phyloP scores from a whole-genome alignment of 2,329 filamentous ascomycete species.

The Alternaria dauci region DNA sequence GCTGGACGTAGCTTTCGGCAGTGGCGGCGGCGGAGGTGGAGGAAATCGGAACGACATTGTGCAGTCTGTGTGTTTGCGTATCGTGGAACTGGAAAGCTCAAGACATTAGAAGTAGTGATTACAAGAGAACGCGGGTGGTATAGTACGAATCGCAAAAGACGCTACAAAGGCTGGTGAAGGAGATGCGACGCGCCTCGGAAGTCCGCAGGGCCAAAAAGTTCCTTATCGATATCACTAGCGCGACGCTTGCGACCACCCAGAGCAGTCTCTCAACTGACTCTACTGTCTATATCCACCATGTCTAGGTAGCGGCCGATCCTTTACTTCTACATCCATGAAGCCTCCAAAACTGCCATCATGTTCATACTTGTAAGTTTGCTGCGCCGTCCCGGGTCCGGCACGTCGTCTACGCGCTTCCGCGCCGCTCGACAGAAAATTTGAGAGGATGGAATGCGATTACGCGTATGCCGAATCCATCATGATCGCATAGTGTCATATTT shows the following conservation, averaged over 20 bases:
- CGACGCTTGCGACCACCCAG: slow-evolving; percentile 14
- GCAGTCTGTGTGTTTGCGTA: neutral
- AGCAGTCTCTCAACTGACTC: slow-evolving; percentile 11
- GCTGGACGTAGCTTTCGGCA: slow-evolving; percentile 44
- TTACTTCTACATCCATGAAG: slow-evolving; percentile 38
- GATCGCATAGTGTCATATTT: neutral
- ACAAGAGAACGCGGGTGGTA: neutral
- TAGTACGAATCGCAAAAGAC: neutral
- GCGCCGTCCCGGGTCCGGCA: no score
- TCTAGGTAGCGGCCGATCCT: slow-evolving; percentile 23
- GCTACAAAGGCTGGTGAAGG: neutral
- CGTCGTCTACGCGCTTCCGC: neutral
- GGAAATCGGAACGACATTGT: slow-evolving; percentile 54
- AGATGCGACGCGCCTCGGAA: slow-evolving; percentile 23
- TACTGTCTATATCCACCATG: slow-evolving; percentile 14
- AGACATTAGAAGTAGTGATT: neutral
- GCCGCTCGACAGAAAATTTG: slow-evolving; percentile 14
- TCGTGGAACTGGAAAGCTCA: neutral
- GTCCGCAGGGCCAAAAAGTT: slow-evolving; percentile 20
- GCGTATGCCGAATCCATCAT: neutral
- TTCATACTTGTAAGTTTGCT: slow-evolving; percentile 50
- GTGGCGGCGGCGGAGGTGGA: slow-evolving; percentile 57
- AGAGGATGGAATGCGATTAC: neutral
- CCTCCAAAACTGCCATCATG: slow-evolving; percentile 36
- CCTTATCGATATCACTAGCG: slow-evolving; percentile 34